phyloP scores from a whole-genome alignment of 164 flowering plant genomes.

The Houttuynia cordata region DNA sequence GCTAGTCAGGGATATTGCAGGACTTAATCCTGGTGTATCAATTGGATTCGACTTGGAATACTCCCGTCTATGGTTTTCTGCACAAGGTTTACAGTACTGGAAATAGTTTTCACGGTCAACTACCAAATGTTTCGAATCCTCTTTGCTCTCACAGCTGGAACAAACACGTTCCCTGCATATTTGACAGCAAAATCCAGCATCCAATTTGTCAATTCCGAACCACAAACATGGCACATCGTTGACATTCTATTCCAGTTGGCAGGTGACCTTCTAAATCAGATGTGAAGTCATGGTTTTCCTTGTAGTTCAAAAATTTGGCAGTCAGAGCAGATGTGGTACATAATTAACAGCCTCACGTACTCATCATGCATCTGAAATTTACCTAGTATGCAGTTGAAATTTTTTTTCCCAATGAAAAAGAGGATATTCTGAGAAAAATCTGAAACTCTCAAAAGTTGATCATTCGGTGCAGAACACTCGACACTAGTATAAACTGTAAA shows the following conservation, averaged over 20 bases:
- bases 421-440: too few species aligned
- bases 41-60: not conserved
- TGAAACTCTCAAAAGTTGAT: too few species aligned
- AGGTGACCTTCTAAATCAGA: not conserved
- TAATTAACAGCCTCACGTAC: too few species aligned
- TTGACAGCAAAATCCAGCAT: not conserved
- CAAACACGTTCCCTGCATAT: not conserved
- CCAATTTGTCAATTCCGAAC: not conserved
- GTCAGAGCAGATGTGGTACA: not conserved
- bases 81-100: not conserved
- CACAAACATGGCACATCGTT: conserved; percentile 1
- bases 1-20: conserved; percentile 3
- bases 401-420: too few species aligned
- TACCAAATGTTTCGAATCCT: not conserved
- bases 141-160: not conserved
- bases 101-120: not conserved
- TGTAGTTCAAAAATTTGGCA: not conserved
- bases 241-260: not conserved
- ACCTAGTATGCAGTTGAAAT: too few species aligned
- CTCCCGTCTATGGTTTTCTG: not conserved
- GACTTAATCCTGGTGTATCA: too few species aligned
- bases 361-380: too few species aligned
- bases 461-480: too few species aligned
- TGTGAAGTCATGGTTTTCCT: not conserved
- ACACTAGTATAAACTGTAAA: too few species aligned